Evolutionary conservation across 2,329 filamentous ascomycete species (phyloP).

Genomic region (Xylariaceae sp.): DNA sequence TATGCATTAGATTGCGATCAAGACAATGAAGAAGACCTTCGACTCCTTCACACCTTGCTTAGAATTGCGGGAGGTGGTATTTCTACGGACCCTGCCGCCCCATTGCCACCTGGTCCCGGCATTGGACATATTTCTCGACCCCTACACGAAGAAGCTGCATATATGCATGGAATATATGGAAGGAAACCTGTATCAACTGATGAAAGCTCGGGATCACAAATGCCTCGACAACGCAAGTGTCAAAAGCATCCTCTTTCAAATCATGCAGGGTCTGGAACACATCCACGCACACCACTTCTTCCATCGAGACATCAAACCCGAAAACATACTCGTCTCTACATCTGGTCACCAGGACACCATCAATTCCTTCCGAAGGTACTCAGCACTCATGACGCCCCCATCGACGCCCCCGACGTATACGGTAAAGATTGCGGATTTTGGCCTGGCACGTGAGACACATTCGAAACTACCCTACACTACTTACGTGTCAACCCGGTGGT

Average conservation of each 20-base stretch:
- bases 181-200: constrained; percentile 95
- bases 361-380: constrained; percentile 89
- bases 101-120: constrained; percentile 95
- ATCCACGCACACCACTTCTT: constrained; percentile 98
- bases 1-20: constrained; percentile 77
- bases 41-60: constrained; percentile 86
- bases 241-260: constrained; percentile 97
- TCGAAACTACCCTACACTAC: constrained; percentile 96
- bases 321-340: constrained; percentile 96
- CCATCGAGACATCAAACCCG: constrained; percentile 97
- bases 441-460: constrained; percentile 92
- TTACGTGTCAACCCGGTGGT: constrained; percentile 97
- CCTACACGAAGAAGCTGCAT: constrained; percentile 91
- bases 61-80: constrained; percentile 94
- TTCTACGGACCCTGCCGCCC: constrained; percentile 78
- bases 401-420: constrained; percentile 91
- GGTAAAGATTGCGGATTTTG: constrained; percentile 98
- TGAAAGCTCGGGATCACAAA: constrained; percentile 98
- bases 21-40: constrained; percentile 99
- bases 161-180: constrained; percentile 99
- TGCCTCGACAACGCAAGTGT: constrained; percentile 83
- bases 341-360: constrained; percentile 75
- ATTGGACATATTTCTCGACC: constrained; percentile 96
- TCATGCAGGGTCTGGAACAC: constrained; percentile 91
- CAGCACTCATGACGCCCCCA: constrained; percentile 84